Base-by-base conservation (phyloP, 2,329 filamentous ascomycete species). In the Dissoconium aciculare region DNA sequence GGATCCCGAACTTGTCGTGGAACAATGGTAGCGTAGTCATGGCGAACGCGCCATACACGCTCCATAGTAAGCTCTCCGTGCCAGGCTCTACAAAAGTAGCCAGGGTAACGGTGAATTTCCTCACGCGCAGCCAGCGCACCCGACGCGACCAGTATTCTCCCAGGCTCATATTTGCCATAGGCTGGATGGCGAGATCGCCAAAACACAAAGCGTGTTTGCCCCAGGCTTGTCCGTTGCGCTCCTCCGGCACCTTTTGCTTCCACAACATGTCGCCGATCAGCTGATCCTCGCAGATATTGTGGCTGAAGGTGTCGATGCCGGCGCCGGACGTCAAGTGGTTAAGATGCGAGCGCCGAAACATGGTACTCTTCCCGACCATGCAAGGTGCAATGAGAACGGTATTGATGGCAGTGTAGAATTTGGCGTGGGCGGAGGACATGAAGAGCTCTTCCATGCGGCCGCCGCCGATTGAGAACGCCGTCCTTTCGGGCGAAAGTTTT, bases 351-450 rank as follows among this genome's bases (percentile, higher is more conserved):
- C 79, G 81, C 36, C 89, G 79, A 58, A 95, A 98, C 85, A 98
- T 95, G 59, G 91, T 95, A 48, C 83, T 92, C 60, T 98, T 98
- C 30, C 89, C 89, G 13, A 95, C 78, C 35, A 92, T 78, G 56
- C 89, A 98, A 5, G 91, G 89, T 0, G 89, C 89, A 31, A 95
- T 60, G 3, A 79, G 69, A 11, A 94, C 82, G 0, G 82, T 81
- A 57, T 95, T 95, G 66, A 98, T 98, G 38, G 87, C 89, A 5
- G 78, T 78, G 60, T 98, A 98, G 64, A 98, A 95, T 52, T 98
- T 98, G 45, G 84, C 83, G 54, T 98, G 89, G 0, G 83, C 74
- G 0, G 84, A 89, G 1, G 83, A 77, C 67, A 98, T 79, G 60
- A 95, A 98, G 56, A 87, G 73, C 52, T 98, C 89, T 52, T 98